phyloP scores from a whole-genome alignment of 2,329 filamentous ascomycete species.

The Tympanopsis confertula region DNA sequence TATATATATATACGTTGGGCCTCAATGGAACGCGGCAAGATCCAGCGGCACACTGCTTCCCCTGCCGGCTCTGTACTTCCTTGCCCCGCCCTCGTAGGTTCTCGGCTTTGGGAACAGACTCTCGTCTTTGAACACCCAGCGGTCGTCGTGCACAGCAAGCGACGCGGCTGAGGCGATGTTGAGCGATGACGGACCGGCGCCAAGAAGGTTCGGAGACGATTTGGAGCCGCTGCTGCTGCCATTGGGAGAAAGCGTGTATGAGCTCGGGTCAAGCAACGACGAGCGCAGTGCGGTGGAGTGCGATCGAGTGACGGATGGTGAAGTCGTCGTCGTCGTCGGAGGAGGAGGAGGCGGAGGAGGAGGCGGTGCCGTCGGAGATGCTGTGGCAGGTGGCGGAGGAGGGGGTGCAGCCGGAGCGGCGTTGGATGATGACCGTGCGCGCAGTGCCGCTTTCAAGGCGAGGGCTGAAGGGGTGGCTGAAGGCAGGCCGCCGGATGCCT shows the following conservation, averaged over 20 bases:
- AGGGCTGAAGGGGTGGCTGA: slow-evolving; percentile 28
- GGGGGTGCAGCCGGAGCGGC: slow-evolving; percentile 22
- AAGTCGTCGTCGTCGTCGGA: slow-evolving; percentile 9
- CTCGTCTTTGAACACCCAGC: slow-evolving; percentile 83
- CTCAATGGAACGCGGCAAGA: slow-evolving; percentile 55
- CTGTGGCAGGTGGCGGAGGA: slow-evolving; percentile 19
- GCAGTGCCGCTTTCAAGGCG: slow-evolving; percentile 29
- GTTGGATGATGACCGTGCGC: slow-evolving; percentile 18
- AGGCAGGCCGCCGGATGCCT: slow-evolving; percentile 19
- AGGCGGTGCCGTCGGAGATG: slow-evolving; percentile 19
- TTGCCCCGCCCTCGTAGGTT: slow-evolving; percentile 62
- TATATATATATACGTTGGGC: too few species aligned
- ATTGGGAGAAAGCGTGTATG: slow-evolving; percentile 62
- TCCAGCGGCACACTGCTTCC: slow-evolving; percentile 91
- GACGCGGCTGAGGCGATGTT: slow-evolving; percentile 10
- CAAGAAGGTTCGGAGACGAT: slow-evolving; percentile 13
- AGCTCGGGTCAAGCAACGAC: slow-evolving; percentile 62
- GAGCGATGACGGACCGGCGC: slow-evolving; percentile 14
- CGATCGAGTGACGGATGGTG: slow-evolving; percentile 21
- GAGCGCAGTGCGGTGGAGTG: slow-evolving; percentile 37
- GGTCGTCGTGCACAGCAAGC: slow-evolving; percentile 59
- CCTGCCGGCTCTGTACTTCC: slow-evolving; percentile 77
- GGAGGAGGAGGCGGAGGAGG: slow-evolving; percentile 16
- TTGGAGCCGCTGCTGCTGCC: slow-evolving; percentile 26
- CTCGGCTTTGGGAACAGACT: slow-evolving; percentile 73